Conservation (phyloP, 2,329 filamentous ascomycete genomes). For the Zymoseptoria brevis region DNA sequence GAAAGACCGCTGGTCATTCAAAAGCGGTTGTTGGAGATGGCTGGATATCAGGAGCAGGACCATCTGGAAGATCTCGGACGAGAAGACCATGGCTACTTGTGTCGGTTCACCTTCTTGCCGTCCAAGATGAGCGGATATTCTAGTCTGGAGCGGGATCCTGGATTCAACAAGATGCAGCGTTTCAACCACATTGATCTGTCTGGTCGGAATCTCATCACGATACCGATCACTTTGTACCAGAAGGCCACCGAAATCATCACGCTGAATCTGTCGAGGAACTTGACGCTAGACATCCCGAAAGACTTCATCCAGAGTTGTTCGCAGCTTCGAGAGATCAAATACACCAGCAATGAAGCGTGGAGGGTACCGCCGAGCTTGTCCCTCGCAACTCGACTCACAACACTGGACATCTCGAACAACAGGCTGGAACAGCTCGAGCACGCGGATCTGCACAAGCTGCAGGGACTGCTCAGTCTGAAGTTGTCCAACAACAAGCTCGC, state of each 20-base stretch:
- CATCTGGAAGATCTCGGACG: slow-evolving; percentile 86
- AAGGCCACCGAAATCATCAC: slow-evolving; percentile 90
- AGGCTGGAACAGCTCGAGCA: slow-evolving; percentile 78
- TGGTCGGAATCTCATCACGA: slow-evolving; percentile 83
- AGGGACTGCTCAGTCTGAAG: slow-evolving; percentile 76
- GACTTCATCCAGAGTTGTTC: slow-evolving; percentile 94
- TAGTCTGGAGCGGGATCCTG: slow-evolving; percentile 66
- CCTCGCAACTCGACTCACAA: slow-evolving; percentile 71
- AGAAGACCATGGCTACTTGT: slow-evolving; percentile 95
- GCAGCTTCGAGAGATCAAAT: slow-evolving; percentile 90
- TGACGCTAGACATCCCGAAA: slow-evolving; percentile 84
- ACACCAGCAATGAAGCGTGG: slow-evolving; percentile 85
- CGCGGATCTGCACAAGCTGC: slow-evolving; percentile 68
- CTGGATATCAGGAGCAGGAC: slow-evolving; percentile 81
- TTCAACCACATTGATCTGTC: slow-evolving; percentile 91
- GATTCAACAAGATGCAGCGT: slow-evolving; percentile 74
- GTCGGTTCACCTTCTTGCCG: slow-evolving; percentile 89
- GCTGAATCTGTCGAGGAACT: slow-evolving; percentile 83
- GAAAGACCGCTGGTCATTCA: slow-evolving; percentile 88
- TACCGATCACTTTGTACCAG: slow-evolving; percentile 87
- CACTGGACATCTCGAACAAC: slow-evolving; percentile 93
- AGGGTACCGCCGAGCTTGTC: slow-evolving; percentile 77
- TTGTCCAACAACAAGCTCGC: slow-evolving; percentile 87
- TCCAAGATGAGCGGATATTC: slow-evolving; percentile 75
- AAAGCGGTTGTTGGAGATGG: slow-evolving; percentile 81